Base-by-base conservation (phyloP, 2,329 filamentous ascomycete species). In the Dactylellina drechsleri region DNA sequence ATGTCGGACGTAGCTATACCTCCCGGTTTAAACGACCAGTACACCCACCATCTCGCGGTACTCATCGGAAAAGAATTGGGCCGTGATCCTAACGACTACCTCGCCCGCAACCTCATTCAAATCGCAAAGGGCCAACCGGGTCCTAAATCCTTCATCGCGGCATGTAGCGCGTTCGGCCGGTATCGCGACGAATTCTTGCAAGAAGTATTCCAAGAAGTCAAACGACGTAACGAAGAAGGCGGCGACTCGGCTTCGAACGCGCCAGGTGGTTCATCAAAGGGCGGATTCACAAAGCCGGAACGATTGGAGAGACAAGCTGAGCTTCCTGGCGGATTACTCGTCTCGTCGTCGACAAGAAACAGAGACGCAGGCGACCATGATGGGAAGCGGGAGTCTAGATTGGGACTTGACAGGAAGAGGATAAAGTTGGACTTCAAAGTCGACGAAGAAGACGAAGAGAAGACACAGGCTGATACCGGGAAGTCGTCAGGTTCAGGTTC, bases 351-450 rank as follows among this genome's bases (percentile, higher is more conserved):
- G 43, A 72, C 65, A 45, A 74, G 66, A 50, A 76, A 71, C 16
- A 70, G 64, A 56, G 66, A 72, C 43, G 66, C 57, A 10, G 62
- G 36, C 20, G 76, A 76, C 7, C 64, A 77, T 28, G 77, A 68
- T 28, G 77, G 49, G 53, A 79, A 79, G 71, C 77, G 78, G 47
- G 79, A 79, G 61, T 75, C 67, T 62, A 78, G 77, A 36, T 59
- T 80, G 18, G 79, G 79, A 2, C 70, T 80, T 52, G 79, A 80
- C 40, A 75, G 78, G 43, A 80, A 80, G 66, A 71, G 79, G 74
- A 79, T 80, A 64, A 80, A 79, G 77, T 77, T 80, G 59, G 78
- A 80, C 60, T 75, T 79, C 41, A 78, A 76, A 36, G 77, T 77
- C 23, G 78, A 77, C 50, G 78, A 67, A 45, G 76, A 77, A 18